A percentile compares a stretch with the other conserved stretches of the same genome.
These are phyloP conservation scores for Cornus controversa DNA, from an alignment of 148 eudicot species.

Conservation along the genomic window DNA sequence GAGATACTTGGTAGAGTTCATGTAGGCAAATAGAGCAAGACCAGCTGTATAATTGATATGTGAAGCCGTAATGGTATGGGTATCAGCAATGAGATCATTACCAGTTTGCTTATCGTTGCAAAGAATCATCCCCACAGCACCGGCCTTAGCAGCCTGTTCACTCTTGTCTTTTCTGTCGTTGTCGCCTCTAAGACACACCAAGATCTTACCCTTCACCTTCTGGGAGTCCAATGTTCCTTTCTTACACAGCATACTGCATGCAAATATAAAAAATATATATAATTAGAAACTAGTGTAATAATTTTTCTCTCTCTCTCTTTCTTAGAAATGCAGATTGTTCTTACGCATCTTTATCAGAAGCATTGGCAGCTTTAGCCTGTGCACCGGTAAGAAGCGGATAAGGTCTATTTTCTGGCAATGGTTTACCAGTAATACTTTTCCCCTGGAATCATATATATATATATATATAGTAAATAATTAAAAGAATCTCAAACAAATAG, in stretches of 20 bases:
- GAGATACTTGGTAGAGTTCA: conserved; percentile 40
- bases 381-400: conserved; percentile 41
- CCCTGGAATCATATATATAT: conserved; percentile 29
- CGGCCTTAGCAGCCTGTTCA: no score
- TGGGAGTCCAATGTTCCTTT: conserved; percentile 37
- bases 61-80: conserved; percentile 57
- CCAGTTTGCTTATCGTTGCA: conserved; percentile 10
- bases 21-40: conserved; percentile 35
- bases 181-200: conserved; percentile 54
- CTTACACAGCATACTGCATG: conserved; percentile 32
- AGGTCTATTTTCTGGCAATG: conserved; percentile 27
- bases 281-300: no score
- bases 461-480: no score
- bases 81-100: conserved; percentile 38
- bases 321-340: background rate
- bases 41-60: conserved; percentile 55
- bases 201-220: conserved; percentile 59
- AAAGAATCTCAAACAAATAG: no score
- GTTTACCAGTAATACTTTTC: conserved; percentile 28
- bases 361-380: conserved; percentile 38
- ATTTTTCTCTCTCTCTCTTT: no score
- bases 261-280: no score
- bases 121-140: no score
- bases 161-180: conserved; percentile 41
- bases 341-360: conserved; percentile 40